phyloP scores from a whole-genome alignment of 2,329 filamentous ascomycete species.

The Colletotrichum paranaense region DNA sequence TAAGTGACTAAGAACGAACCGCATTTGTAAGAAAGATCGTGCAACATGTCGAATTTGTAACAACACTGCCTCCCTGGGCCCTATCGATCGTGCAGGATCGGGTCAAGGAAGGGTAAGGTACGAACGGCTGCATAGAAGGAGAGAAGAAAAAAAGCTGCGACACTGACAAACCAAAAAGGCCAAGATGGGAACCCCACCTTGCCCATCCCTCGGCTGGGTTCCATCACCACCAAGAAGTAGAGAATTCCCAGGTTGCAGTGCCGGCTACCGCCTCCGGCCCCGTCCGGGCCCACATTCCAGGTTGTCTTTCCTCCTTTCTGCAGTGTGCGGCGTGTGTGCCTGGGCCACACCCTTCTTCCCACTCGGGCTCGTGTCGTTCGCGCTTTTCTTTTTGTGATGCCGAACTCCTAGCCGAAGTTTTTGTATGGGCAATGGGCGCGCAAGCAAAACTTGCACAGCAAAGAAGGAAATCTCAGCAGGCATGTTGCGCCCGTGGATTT shows the following conservation, averaged over 20 bases:
- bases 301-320: neutral
- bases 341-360: neutral
- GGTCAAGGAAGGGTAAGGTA: neutral
- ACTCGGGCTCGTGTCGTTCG: slow-evolving; percentile 22
- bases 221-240: neutral
- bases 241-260: neutral
- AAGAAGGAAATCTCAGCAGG: neutral
- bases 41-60: slow-evolving; percentile 7
- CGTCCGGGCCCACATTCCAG: neutral
- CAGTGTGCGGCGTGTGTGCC: neutral
- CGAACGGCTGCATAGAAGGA: neutral
- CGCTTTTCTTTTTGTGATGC: slow-evolving; percentile 13
- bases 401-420: slow-evolving; percentile 21
- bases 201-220: neutral
- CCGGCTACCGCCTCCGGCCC: slow-evolving; percentile 28
- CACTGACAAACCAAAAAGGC: neutral
- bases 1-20: neutral
- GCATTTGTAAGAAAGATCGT: neutral
- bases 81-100: neutral
- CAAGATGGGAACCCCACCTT: neutral
- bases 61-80: slow-evolving; percentile 24
- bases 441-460: neutral
- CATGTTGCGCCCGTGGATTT: neutral
- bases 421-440: neutral
- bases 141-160: neutral